A percentile compares a stretch with the other conserved stretches of the same genome.
phyloP scores from a whole-genome alignment of 1,284 basidiomycete genomes.

The Leccinum subrobustum region DNA sequence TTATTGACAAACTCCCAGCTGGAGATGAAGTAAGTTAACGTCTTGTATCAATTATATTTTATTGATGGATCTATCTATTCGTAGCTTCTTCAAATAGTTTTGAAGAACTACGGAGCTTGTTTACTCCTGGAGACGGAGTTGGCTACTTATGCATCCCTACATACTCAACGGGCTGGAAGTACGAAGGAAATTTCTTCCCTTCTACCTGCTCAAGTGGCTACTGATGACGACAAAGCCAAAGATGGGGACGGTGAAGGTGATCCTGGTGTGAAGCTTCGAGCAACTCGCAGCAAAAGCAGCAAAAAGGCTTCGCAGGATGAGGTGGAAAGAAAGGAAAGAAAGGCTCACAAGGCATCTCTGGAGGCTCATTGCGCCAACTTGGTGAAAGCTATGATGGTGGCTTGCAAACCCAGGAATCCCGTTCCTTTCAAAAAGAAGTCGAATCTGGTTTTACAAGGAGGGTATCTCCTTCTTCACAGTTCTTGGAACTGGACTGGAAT shows the following conservation, averaged over 20 bases:
- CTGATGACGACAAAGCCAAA: background rate
- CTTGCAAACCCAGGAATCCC: background rate
- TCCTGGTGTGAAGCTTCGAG: too few species aligned
- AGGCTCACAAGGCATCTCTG: background rate
- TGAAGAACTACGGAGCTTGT: background rate
- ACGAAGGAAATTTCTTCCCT: background rate
- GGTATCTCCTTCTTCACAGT: background rate
- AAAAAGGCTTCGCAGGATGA: background rate
- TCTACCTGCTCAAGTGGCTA: background rate
- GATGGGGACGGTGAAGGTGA: too few species aligned
- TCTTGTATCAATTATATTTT: too few species aligned
- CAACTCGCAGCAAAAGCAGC: background rate
- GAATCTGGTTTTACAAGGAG: background rate
- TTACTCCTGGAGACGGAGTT: background rate
- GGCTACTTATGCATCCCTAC: background rate
- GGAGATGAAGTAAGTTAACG: background rate
- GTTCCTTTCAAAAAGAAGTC: background rate
- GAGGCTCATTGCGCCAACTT: background rate
- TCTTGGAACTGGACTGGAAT: background rate
- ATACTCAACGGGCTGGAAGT: background rate
- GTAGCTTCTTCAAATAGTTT: background rate
- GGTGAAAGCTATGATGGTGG: background rate
- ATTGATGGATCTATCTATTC: background rate
- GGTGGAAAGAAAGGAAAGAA: background rate
- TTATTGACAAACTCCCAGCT: too few species aligned